Evolutionary conservation across 805 yeast genomes (phyloP).

Genomic region (Kluyveromyces lactis): DNA sequence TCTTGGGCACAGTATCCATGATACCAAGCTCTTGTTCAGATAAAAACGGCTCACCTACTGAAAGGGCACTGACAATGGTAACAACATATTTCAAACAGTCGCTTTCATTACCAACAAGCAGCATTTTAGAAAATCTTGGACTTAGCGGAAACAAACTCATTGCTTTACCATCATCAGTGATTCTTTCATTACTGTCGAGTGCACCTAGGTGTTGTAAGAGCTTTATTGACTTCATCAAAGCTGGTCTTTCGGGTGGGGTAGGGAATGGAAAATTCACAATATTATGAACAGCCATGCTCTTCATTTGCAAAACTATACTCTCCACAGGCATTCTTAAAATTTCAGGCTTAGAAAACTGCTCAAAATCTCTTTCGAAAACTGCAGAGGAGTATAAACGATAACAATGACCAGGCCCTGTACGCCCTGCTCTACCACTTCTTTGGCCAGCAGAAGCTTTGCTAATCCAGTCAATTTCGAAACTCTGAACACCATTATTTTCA

Average conservation of each 20-base stretch:
- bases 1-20: slow-evolving; percentile 13
- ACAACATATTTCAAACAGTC: slow-evolving; percentile 82
- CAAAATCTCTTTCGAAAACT: slow-evolving; percentile 77
- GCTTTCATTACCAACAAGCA: slow-evolving; percentile 79
- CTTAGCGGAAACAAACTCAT: slow-evolving; percentile 91
- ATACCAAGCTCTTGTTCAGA: slow-evolving; percentile 69
- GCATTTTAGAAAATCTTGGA: slow-evolving; percentile 88
- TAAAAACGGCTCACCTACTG: slow-evolving; percentile 89
- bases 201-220: slow-evolving; percentile 74
- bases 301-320: slow-evolving; percentile 92
- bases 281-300: slow-evolving; percentile 91
- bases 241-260: slow-evolving; percentile 68
- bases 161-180: slow-evolving; percentile 73
- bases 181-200: slow-evolving; percentile 39
- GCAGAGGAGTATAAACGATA: slow-evolving; percentile 91
- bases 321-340: slow-evolving; percentile 93
- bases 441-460: slow-evolving; percentile 95
- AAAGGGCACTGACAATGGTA: slow-evolving; percentile 82
- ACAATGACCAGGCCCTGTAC: slow-evolving; percentile 98
- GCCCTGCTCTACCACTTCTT: slow-evolving; percentile 94
- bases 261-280: slow-evolving; percentile 93
- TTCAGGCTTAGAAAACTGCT: slow-evolving; percentile 80
- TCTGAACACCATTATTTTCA: slow-evolving; percentile 82
- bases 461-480: slow-evolving; percentile 85
- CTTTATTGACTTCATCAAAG: slow-evolving; percentile 58